Conservation (phyloP, 176 grass and related monocot genomes). For the Rhynchospora pubera region DNA sequence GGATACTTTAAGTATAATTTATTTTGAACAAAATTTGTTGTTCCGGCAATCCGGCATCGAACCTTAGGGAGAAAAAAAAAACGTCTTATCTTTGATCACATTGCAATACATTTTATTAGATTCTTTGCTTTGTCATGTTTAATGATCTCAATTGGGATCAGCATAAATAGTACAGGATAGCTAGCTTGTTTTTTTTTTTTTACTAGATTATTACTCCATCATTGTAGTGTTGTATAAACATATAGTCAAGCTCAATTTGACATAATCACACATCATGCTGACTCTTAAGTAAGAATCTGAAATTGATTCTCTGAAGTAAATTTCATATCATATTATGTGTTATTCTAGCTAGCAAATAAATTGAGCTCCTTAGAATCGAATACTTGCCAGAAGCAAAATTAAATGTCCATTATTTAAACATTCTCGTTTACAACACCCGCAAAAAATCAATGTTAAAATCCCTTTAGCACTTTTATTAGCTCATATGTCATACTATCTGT, state of each 20-base stretch:
- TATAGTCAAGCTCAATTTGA: neutral
- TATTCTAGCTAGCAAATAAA: neutral
- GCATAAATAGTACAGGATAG: neutral
- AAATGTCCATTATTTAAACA: neutral
- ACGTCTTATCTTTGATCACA: too few relatives aligned
- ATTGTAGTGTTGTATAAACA: neutral
- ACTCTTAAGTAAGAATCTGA: neutral
- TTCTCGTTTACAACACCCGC: neutral
- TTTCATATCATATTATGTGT: neutral
- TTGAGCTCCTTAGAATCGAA: neutral
- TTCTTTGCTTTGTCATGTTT: too few relatives aligned
- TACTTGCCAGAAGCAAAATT: neutral
- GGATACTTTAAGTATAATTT: too few relatives aligned
- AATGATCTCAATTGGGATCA: too few relatives aligned
- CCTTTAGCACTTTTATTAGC: neutral
- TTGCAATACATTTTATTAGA: too few relatives aligned
- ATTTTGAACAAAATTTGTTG: too few relatives aligned
- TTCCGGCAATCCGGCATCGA: too few relatives aligned
- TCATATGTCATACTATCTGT: neutral
- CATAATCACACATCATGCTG: constrained; percentile 2
- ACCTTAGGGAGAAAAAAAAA: too few relatives aligned
- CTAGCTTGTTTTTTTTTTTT: neutral
- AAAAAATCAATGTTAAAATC: neutral
- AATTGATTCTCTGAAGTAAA: neutral
- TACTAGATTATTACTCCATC: neutral